phyloP scores from a whole-genome alignment of 345 rosid genomes.

The Nephelium lappaceum region DNA sequence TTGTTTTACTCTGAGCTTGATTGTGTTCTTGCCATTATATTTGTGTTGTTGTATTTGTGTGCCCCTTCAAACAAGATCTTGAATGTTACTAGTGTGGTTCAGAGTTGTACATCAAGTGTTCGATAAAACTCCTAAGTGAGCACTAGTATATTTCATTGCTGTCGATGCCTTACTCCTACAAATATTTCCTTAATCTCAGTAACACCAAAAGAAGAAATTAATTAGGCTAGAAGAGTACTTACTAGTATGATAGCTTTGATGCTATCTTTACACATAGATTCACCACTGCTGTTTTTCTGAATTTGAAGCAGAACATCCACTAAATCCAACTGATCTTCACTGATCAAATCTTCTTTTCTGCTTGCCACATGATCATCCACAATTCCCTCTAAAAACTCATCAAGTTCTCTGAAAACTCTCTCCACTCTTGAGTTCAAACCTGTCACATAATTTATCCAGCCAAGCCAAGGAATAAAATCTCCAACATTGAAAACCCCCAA shows the following conservation, averaged over 20 bases:
- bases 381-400: constrained; percentile 33
- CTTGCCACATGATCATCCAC: constrained; percentile 27
- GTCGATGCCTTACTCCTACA: too few relatives aligned
- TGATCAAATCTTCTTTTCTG: neutral
- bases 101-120: too few relatives aligned
- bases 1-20: too few relatives aligned
- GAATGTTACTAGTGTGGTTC: too few relatives aligned
- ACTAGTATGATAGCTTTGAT: constrained; percentile 37
- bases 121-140: too few relatives aligned
- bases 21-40: too few relatives aligned
- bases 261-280: constrained; percentile 11
- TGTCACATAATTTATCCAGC: constrained; percentile 43
- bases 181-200: too few relatives aligned
- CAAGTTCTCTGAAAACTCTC: constrained; percentile 32
- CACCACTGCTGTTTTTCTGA: constrained; percentile 23
- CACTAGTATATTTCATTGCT: too few relatives aligned
- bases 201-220: too few relatives aligned
- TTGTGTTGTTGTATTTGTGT: too few relatives aligned
- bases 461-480: constrained; percentile 32
- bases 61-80: too few relatives aligned
- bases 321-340: constrained; percentile 14
- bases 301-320: constrained; percentile 35
- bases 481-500: neutral
- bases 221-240: neutral
- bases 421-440: constrained; percentile 29